Evolutionary conservation across 2,329 filamentous ascomycete species (phyloP).

Genomic region (Fusarium sp.): DNA sequence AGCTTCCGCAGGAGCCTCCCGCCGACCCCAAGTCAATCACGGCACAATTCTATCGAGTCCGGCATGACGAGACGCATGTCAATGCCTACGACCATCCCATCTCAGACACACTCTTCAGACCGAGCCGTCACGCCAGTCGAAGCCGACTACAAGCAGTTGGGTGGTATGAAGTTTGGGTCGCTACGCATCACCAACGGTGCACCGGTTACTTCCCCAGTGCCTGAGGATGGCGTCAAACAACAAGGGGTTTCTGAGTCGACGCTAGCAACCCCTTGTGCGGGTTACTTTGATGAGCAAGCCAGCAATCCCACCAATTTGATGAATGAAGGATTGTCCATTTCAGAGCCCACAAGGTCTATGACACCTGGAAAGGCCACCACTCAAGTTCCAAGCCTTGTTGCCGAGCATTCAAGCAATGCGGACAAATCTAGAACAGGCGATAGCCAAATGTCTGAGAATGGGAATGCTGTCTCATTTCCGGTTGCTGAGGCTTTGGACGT

Average conservation of each 20-base stretch:
- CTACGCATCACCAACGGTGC: constrained; percentile 71
- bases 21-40: constrained; percentile 52
- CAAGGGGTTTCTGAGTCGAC: constrained; percentile 17
- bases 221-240: constrained; percentile 30
- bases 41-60: constrained; percentile 55
- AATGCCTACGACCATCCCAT: constrained; percentile 45
- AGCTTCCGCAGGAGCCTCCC: constrained; percentile 54
- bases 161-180: constrained; percentile 71
- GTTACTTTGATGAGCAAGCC: constrained; percentile 22
- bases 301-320: constrained; percentile 9
- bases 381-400: constrained; percentile 8
- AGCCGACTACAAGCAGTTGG: constrained; percentile 68
- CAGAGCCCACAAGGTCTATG: constrained; percentile 1
- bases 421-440: constrained; percentile 32
- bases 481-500: constrained; percentile 52
- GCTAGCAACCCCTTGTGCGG: neutral
- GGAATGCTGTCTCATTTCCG: constrained; percentile 50
- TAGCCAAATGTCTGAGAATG: constrained; percentile 34
- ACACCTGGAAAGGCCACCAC: constrained; percentile 3
- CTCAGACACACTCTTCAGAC: constrained; percentile 31
- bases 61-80: constrained; percentile 49
- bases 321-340: neutral
- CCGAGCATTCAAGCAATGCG: constrained; percentile 10
- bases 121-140: constrained; percentile 59
- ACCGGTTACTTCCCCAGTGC: constrained; percentile 59